Conservation (phyloP, 2,329 filamentous ascomycete species). For the Aspergillus pseudoterreus region DNA sequence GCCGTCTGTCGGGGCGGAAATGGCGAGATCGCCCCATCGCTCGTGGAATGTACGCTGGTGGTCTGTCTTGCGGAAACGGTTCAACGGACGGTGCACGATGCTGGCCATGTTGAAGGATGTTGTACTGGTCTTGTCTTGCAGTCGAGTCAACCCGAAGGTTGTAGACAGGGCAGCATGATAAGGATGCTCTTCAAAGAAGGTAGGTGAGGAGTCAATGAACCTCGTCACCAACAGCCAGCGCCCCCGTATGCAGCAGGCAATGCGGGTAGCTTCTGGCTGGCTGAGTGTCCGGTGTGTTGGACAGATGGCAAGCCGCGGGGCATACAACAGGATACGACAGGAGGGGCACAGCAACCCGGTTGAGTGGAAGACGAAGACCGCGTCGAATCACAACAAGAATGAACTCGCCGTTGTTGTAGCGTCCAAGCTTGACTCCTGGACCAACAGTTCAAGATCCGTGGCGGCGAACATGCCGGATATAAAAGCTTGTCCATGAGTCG, state of each 20-base stretch:
- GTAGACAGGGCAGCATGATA: not conserved
- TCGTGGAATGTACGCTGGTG: slow-evolving; percentile 29
- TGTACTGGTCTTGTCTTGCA: not conserved
- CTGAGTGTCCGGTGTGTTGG: not conserved
- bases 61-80: slow-evolving; percentile 28
- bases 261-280: not conserved
- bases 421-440: not conserved
- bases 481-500: slow-evolving; percentile 4
- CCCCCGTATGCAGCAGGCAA: not conserved
- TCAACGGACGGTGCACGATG: slow-evolving; percentile 27
- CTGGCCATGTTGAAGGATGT: slow-evolving; percentile 20
- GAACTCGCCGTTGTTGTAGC: too few relatives aligned
- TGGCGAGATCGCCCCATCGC: slow-evolving; percentile 38
- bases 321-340: not conserved
- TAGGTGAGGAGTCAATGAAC: not conserved
- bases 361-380: too few relatives aligned
- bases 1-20: slow-evolving; percentile 35
- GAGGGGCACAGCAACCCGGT: not conserved
- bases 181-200: not conserved
- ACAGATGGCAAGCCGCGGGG: not conserved
- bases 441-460: not conserved
- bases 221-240: not conserved
- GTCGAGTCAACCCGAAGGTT: not conserved
- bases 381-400: too few relatives aligned
- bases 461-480: not conserved